phyloP scores from a whole-genome alignment of 148 eudicot species.

The Camellia lanceoleosa region DNA sequence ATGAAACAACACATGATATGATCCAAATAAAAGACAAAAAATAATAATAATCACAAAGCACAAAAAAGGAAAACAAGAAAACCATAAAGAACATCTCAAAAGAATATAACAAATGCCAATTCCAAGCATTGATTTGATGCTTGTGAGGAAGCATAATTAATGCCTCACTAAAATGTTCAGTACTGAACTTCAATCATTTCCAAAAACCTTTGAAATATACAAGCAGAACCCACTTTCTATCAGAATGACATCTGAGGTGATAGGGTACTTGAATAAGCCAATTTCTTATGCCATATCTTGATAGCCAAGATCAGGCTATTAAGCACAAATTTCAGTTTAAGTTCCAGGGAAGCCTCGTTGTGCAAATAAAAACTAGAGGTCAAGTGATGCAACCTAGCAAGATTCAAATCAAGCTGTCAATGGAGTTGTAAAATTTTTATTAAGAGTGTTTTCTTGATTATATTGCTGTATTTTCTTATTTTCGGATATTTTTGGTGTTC shows the following conservation, averaged over 20 bases:
- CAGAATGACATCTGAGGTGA: background rate
- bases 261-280: background rate
- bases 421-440: background rate
- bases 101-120: background rate
- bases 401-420: background rate
- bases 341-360: background rate
- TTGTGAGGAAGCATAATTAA: background rate
- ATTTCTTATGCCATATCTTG: background rate
- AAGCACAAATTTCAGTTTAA: background rate
- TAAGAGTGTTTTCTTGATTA: background rate
- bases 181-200: background rate
- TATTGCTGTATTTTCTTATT: conserved; percentile 3
- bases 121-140: conserved; percentile 1
- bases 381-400: background rate
- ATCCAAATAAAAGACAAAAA: conserved; percentile 1
- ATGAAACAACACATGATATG: background rate
- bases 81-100: background rate
- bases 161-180: background rate
- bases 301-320: background rate
- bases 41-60: background rate
- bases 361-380: background rate
- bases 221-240: background rate
- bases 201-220: background rate
- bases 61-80: background rate
- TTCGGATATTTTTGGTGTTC: no score